These are phyloP conservation scores for Suillus spraguei DNA, from an alignment of 768 basidiomycete genomes.

Conservation along the genomic window DNA sequence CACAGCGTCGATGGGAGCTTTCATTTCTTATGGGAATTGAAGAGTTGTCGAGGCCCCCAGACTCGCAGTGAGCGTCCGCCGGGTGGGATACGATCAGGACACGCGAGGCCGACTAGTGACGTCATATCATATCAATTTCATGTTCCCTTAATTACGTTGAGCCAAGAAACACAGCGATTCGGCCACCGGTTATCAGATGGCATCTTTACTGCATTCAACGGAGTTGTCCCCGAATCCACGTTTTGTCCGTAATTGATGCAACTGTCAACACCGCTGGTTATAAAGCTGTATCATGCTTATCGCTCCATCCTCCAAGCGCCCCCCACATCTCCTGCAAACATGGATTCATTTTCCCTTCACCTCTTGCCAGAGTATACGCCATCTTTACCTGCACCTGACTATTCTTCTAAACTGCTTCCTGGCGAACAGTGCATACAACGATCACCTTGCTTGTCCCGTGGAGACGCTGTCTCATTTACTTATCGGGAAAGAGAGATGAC, in stretches of 20 bases:
- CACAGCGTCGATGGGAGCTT: too few relatives aligned
- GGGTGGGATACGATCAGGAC: too few relatives aligned
- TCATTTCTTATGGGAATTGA: too few relatives aligned
- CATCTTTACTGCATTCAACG: background rate
- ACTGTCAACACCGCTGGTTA: constrained; percentile 5
- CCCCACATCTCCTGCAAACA: background rate
- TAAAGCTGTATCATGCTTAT: background rate
- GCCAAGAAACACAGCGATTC: too few relatives aligned
- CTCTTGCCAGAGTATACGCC: constrained; percentile 57
- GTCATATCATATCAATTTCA: too few relatives aligned
- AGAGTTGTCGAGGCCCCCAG: too few relatives aligned
- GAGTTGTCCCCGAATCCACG: constrained; percentile 1
- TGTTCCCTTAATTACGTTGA: too few relatives aligned
- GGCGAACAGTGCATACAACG: constrained; percentile 58
- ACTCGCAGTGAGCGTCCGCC: too few relatives aligned
- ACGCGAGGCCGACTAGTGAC: too few relatives aligned
- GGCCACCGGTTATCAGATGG: too few relatives aligned
- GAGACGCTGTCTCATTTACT: constrained; percentile 30
- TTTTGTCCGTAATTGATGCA: constrained; percentile 4
- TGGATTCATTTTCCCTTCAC: constrained; percentile 13
- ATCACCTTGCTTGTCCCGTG: constrained; percentile 34
- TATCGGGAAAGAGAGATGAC: constrained; percentile 34
- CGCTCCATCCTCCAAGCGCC: background rate
- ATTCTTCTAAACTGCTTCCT: constrained; percentile 54
- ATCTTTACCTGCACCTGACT: constrained; percentile 55